Evolutionary conservation across 2,329 filamentous ascomycete genomes (phyloP), one percentile per base, ranked within the genome.

Genomic region (Ophiocordyceps camponoti-rufipedis): DNA sequence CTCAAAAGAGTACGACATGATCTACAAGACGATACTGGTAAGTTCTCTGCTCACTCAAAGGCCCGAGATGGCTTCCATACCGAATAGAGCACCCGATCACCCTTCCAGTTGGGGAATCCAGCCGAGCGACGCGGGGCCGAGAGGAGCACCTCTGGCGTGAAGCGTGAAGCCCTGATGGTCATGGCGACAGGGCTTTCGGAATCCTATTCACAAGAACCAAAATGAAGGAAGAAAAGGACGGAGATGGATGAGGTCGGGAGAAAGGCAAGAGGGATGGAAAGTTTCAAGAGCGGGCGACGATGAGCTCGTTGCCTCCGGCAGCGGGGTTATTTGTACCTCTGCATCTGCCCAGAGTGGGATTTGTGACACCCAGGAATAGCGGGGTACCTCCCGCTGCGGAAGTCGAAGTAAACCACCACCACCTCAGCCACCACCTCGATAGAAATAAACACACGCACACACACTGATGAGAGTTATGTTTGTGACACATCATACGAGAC

Each of bases 1-100:
- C 38, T 82, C 70, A 60, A 94, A 94, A 5, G 78, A 88, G 61
- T 94, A 94, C 2, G 80, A 77, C 0, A 82, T 84, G 14, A 78
- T 68, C 60, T 79, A 58, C 45, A 31, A 16, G 7, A 42, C 12
- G 23, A 28, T 4, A 41, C 42, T 39, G 47, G 41, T 40, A n/a
- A 43, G n/a, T 43, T 33, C 12, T 31, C 14, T 16, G 12, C 19
- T 38, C 19, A 13, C 9, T 11, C n/a, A 19, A 6, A 4, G 5
- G 35, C 10, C n/a, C 11, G 6, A 9, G 3, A 16, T 18, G 35
- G n/a, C 35, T 39, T 39, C 5, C 44, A 62, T 53, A 78, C 74
- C 40, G 76, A 77, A 56, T 80, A 86, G 28, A 87, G 62, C 42
- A 80, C 69, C 47, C 74, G 67, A 45, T 73, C 75, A 41, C 80